Conservation (phyloP, 2,329 filamentous ascomycete species). For the Clonostachys byssicola region DNA sequence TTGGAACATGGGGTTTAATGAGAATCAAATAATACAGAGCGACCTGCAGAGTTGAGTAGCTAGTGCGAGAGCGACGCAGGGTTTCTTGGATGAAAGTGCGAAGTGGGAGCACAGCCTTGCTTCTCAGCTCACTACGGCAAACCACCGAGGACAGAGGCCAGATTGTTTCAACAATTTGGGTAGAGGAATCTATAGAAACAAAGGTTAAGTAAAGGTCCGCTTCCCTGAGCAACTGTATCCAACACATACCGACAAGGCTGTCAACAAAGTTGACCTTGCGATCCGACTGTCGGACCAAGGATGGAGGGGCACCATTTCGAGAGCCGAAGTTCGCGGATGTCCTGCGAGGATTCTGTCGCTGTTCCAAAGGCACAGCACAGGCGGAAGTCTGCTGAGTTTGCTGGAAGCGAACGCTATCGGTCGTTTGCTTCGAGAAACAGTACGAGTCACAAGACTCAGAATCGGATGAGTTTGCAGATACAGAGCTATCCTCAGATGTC, state of each 20-base stretch:
- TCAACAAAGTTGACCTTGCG: conserved; percentile 95
- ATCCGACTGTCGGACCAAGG: conserved; percentile 81
- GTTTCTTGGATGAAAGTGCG: conserved; percentile 98
- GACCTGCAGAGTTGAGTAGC: conserved; percentile 96
- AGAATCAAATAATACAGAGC: conserved; percentile 94
- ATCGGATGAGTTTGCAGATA: conserved; percentile 4
- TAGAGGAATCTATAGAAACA: conserved; percentile 74
- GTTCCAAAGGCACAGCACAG: conserved; percentile 50
- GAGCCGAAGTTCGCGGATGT: conserved; percentile 49
- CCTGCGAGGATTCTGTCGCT: conserved; percentile 61
- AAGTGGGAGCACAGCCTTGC: conserved; percentile 78
- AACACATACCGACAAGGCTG: conserved; percentile 89
- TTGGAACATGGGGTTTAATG: conserved; percentile 85
- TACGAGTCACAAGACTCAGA: conserved; percentile 8
- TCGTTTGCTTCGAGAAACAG: conserved; percentile 12
- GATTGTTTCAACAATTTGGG: conserved; percentile 94
- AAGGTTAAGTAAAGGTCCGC: conserved; percentile 24
- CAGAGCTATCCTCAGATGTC: conserved; percentile 40
- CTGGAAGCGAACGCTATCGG: conserved; percentile 9
- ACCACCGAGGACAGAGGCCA: conserved; percentile 87
- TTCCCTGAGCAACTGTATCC: conserved; percentile 9
- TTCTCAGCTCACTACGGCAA: conserved; percentile 67
- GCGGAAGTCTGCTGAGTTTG: conserved; percentile 18
- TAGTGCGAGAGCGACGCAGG: conserved; percentile 87
- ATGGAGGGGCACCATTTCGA: conserved; percentile 62